Evolutionary conservation across 179 eudicot species (phyloP), one percentile per base, ranked within the genome.

Genomic region (Heliamphora pulchella): DNA sequence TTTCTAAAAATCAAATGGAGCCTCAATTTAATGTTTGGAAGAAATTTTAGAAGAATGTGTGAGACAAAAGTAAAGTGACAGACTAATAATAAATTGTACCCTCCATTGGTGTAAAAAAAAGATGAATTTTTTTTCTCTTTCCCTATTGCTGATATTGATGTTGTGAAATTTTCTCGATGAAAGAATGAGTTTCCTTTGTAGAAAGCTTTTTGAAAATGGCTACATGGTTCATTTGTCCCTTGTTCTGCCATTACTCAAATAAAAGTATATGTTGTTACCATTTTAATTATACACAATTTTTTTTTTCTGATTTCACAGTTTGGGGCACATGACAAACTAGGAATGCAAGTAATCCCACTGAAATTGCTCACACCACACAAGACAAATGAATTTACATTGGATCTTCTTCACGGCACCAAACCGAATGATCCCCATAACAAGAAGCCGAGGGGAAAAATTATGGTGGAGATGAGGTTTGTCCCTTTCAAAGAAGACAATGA

Each of bases 291-390:
- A 48, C 7, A 8, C 17, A 3, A 31, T 31, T 54, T 15, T 55
- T 13, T 1, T 15, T 47, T 58, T 48, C 76, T 55, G 41, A 66
- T 72, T 80, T 55, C 5, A 81, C 87, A 96, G 99, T 91, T 96
- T 5, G 99, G 99, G 43, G 83, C 79, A 54, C 91, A 96, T 84
- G 99, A 96, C 83, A 87, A 75, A 55, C 31, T 96, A 79, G 99
- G 99, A 50, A 88, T 85, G 84, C 98, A 95, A 87, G 57, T 83
- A 48, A 79, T 89, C 77, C 93, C 97, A 20, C 70, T 96, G 82
- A 91, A 91, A 70, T 74, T 78, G 64, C 89, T 96, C 68, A 80
- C 62, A 13, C 91, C 98, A 18, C 80, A 89, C 67, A 97, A 92
- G 81, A 71, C 88, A 44, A 90, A 83, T 84, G 84, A 80, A 76